Conservation (phyloP, 163 green algal genomes). For the Chloromonas sp. region DNA sequence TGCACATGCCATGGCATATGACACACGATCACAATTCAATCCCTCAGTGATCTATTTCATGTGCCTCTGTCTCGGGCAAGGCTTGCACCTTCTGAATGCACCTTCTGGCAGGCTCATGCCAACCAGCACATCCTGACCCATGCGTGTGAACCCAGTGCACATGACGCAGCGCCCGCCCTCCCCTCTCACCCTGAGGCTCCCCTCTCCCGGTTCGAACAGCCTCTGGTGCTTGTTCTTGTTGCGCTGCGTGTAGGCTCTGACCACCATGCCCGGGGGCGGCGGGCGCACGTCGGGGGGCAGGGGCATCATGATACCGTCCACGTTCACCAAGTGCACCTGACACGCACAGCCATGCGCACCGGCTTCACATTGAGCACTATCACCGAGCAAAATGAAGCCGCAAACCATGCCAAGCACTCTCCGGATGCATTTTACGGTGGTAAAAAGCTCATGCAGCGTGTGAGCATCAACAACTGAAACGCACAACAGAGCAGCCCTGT, state of each 20-base stretch:
- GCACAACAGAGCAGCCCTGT: too few relatives aligned
- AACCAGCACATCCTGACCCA: too few relatives aligned
- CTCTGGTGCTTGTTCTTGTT: conserved; percentile 74
- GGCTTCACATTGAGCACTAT: background rate
- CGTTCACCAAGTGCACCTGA: background rate
- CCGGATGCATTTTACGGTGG: background rate
- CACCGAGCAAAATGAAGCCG: background rate
- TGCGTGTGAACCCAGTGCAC: too few relatives aligned
- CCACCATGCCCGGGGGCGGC: background rate
- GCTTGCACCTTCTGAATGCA: background rate
- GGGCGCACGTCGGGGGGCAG: background rate
- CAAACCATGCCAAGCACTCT: background rate
- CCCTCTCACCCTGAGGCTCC: conserved; percentile 42
- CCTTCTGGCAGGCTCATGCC: too few relatives aligned
- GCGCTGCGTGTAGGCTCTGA: conserved; percentile 15
- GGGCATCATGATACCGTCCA: background rate
- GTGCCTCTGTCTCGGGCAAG: background rate
- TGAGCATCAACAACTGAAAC: background rate
- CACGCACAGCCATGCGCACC: background rate
- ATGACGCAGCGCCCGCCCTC: too few relatives aligned
- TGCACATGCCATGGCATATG: too few relatives aligned
- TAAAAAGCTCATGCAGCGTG: background rate
- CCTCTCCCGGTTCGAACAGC: conserved; percentile 61
- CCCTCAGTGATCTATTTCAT: background rate
- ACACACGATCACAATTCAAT: too few relatives aligned